phyloP scores from a whole-genome alignment of 176 grass and related monocot species.

The Urochloa ruziziensis region DNA sequence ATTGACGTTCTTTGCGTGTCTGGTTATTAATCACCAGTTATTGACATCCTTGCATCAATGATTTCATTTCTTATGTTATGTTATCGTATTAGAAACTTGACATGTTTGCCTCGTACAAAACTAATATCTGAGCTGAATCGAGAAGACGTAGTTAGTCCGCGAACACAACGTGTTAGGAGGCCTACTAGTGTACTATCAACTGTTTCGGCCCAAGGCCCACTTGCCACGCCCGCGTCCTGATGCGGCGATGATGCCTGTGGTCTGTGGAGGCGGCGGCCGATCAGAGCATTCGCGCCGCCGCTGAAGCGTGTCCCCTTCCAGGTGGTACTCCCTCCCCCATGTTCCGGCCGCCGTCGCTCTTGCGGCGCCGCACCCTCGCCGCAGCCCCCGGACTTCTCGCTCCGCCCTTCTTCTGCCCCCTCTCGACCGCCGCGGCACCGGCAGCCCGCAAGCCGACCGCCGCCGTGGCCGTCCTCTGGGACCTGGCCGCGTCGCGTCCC shows the following conservation, averaged over 20 bases:
- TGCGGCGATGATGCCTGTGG: neutral
- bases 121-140: no score
- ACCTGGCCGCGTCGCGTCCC: constrained; percentile 48
- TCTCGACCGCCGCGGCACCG: neutral
- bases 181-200: no score
- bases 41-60: neutral
- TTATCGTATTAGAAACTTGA: no score
- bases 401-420: neutral
- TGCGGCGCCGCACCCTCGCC: constrained; percentile 18
- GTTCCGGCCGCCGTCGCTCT: neutral
- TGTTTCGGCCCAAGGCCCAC: no score
- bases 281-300: neutral
- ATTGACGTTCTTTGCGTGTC: neutral
- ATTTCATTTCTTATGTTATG: neutral
- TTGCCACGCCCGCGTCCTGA: no score
- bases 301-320: neutral
- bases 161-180: no score
- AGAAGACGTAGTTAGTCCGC: no score
- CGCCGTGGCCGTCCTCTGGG: constrained; percentile 58
- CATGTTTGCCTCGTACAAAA: no score
- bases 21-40: neutral
- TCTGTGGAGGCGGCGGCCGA: neutral
- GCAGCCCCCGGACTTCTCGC: neutral
- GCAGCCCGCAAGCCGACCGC: constrained; percentile 14
- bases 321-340: neutral